A percentile compares a stretch with the other conserved stretches of the same genome.
Conservation (phyloP, 148 eudicot genomes). For the Rhododendron williamsianum region DNA sequence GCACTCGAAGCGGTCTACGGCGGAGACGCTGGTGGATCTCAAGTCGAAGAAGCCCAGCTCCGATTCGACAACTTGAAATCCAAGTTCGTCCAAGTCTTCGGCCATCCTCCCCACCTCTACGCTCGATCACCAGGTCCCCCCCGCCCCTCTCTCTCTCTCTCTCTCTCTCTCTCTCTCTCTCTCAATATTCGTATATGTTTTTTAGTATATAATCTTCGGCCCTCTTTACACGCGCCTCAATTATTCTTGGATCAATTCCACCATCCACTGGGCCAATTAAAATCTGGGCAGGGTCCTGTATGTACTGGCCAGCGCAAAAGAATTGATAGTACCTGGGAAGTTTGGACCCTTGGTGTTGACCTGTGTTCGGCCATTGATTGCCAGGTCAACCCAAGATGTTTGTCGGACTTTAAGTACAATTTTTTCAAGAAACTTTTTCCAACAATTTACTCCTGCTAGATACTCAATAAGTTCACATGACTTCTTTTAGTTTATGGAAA, state of each 20-base stretch:
- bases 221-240: background rate
- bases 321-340: too few species aligned
- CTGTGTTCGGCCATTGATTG: background rate
- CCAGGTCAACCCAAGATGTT: background rate
- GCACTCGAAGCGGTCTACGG: slow-evolving; percentile 58
- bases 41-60: slow-evolving; percentile 69
- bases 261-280: background rate
- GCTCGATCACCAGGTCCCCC: slow-evolving; percentile 85
- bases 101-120: slow-evolving; percentile 53
- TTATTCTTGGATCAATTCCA: background rate
- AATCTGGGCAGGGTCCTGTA: background rate
- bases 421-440: background rate
- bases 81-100: slow-evolving; percentile 59
- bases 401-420: background rate
- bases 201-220: background rate
- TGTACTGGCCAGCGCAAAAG: too few species aligned
- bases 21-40: slow-evolving; percentile 31
- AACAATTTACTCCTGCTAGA: background rate
- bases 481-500: too few species aligned
- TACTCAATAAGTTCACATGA: background rate
- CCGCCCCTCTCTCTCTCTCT: too few species aligned
- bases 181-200: background rate
- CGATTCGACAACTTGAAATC: slow-evolving; percentile 60
- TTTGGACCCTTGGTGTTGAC: background rate
- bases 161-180: background rate